Evolutionary conservation across 805 yeast genomes (phyloP), one percentile per base, ranked within the genome.

Genomic region (Kodamaea leandrae): DNA sequence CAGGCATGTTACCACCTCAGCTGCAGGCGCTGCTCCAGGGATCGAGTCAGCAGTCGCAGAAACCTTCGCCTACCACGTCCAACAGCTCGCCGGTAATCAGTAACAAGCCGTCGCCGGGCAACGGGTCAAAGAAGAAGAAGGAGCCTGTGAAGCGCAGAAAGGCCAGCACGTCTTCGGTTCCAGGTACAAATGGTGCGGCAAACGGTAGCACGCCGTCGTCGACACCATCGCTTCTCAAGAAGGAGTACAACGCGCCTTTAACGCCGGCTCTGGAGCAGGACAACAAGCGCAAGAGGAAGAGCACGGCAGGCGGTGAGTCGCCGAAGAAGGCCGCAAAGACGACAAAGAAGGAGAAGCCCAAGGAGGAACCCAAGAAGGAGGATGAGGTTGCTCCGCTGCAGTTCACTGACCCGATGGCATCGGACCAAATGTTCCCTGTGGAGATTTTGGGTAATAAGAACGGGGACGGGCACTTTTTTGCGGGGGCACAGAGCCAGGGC

Each of bases 251-350:
- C 8, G 56, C 66, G 2, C 72, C 74, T 2, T 56, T 66, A 17
- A 68, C 74, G 0, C 73, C 73, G 8, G 62, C 68, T 1, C 64
- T 72, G 6, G 74, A 69, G 35, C 62, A 60, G 13, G 59, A 53
- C 16, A 42, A 49, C 20, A 57, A 56, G 46, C 54, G 64, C 35
- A 66, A 63, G 48, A 52, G 64, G n/a, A 62, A 60, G 45, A 57
- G 49, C 44, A 41, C 49, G 14, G 42, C 46, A n/a, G 41, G 46
- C 4, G 40, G 53, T 6, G 73, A 67, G 7, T 63, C 71, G 10
- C 71, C 72, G 16, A 64, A 65, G 42, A 66, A 40, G 39, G 30
- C 18, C n/a, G 62, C 45, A 54, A 45, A 43, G 50, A 23, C 20
- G 10, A 32, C 45, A 17, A 55, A 55, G 38, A 54, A 54, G 39